Evolutionary conservation across 495 filamentous ascomycete genomes (phyloP).

Genomic region (Trypethelium eluteriae): DNA sequence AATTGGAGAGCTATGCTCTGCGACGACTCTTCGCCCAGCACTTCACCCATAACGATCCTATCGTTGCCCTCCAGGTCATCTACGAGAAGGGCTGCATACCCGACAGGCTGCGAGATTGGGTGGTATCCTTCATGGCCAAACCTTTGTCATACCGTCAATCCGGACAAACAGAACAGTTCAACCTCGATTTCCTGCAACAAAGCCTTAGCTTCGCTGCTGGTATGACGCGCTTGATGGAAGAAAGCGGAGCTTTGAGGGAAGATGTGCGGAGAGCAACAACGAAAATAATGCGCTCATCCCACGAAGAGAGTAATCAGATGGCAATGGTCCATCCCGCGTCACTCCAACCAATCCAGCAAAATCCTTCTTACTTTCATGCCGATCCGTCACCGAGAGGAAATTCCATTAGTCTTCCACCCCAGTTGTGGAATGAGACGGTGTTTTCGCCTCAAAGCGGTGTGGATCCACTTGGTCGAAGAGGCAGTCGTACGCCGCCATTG

Average conservation of each 20-base stretch:
- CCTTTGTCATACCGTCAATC: not conserved
- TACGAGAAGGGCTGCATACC: conserved; percentile 1
- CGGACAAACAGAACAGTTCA: conserved; percentile 1
- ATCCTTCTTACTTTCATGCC: not conserved
- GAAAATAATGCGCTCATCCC: not conserved
- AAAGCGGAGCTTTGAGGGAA: not conserved
- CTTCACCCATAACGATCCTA: conserved; percentile 12
- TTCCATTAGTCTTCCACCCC: not conserved
- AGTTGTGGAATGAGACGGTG: not conserved
- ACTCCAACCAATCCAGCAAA: not conserved
- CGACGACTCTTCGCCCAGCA: conserved; percentile 8
- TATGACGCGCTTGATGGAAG: not conserved
- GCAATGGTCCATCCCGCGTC: not conserved
- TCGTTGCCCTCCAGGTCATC: conserved; percentile 8
- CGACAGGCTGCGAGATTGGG: conserved; percentile 1
- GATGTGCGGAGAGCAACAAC: not conserved
- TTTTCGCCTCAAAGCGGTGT: not conserved
- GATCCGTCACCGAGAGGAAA: not conserved
- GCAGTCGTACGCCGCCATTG: not conserved
- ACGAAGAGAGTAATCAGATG: not conserved
- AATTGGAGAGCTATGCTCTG: conserved; percentile 6
- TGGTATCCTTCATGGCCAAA: conserved; percentile 5
- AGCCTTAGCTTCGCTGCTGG: not conserved
- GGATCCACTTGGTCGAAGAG: not conserved
- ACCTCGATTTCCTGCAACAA: not conserved